These are phyloP conservation scores for Nicotiana tabacum DNA, from an alignment of 257 asterid genomes.

Conservation along the genomic window DNA sequence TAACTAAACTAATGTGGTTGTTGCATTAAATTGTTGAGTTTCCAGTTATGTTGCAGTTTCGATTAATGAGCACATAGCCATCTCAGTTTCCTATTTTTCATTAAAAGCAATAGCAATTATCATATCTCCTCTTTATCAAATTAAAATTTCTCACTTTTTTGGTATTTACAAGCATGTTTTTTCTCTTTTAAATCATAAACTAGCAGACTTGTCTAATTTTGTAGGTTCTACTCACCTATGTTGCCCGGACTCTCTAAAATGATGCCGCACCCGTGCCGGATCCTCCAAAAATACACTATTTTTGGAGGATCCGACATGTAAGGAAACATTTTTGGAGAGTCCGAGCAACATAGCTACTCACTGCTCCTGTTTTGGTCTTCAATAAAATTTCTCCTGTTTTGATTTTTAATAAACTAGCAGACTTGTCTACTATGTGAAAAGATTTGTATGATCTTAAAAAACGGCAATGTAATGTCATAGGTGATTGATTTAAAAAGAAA, in stretches of 20 bases:
- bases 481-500: background rate
- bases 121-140: background rate
- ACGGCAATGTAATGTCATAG: background rate
- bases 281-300: no score
- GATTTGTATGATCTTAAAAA: background rate
- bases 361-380: background rate
- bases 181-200: background rate
- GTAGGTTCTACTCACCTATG: background rate
- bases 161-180: no score
- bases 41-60: background rate
- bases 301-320: no score
- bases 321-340: no score
- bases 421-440: background rate
- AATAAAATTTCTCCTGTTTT: background rate
- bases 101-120: background rate
- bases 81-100: background rate
- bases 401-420: background rate
- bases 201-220: background rate
- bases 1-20: no score
- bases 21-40: no score
- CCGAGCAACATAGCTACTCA: background rate
- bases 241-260: no score
- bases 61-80: no score
- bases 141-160: no score
- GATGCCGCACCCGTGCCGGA: no score